Conservation (phyloP, 257 asterid genomes). For the Solanum stenotomum region DNA sequence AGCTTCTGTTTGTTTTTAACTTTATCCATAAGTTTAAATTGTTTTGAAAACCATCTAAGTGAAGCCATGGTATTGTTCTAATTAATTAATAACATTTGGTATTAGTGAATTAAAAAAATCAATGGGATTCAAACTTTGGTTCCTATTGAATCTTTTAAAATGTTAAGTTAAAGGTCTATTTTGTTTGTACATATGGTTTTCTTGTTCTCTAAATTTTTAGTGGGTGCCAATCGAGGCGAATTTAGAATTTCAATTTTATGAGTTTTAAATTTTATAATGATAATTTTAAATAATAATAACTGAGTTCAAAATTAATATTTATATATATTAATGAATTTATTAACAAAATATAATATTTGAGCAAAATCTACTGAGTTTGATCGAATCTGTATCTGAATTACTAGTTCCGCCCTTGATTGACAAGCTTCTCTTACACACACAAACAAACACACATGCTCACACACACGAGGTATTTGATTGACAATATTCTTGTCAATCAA, state of each 20-base stretch:
- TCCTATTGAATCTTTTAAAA: neutral
- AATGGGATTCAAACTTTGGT: neutral
- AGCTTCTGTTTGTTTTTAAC: neutral
- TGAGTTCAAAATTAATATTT: neutral
- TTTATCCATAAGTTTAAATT: neutral
- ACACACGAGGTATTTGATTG: neutral
- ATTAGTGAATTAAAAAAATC: neutral
- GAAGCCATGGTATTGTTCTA: neutral
- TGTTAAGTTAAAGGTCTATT: neutral
- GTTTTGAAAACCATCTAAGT: neutral
- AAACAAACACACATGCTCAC: neutral
- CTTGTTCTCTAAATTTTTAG: neutral
- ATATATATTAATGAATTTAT: neutral
- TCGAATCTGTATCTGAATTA: accelerated
- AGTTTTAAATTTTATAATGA: neutral
- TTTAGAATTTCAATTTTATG: neutral
- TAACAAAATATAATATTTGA: neutral
- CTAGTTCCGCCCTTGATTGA: neutral
- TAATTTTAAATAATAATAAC: neutral
- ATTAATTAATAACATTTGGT: neutral
- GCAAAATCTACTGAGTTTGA: neutral
- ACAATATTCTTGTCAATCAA: neutral
- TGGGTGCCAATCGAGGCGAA: neutral
- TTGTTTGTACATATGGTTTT: neutral
- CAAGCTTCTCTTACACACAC: neutral